Base-by-base conservation (phyloP, 257 asterid species). In the Thymus mandschuricus region DNA sequence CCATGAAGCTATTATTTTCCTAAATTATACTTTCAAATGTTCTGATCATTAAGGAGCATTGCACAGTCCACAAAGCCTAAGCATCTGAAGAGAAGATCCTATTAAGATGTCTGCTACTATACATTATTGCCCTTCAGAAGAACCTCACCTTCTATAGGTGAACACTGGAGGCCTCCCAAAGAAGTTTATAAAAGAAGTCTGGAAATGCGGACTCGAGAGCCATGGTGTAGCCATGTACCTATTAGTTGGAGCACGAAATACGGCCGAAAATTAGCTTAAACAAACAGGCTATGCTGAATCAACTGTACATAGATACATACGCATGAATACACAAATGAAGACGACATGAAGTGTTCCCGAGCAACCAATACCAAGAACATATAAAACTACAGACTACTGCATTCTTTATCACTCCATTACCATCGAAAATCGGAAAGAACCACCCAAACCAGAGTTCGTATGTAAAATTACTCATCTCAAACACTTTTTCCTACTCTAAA, bases 151-250 rank as follows among this genome's bases (percentile, higher is more conserved):
- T 80, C 82, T 78, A 68, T 87, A 87, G 59, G 79, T 80, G 59
- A 89, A 78, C 21, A 58, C 65, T 1, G 92, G 94, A 60, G 93
- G 88, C 87, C 86, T 83, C 60, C 94, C 92, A 64, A 84, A 86
- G 81, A 84, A 82, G 79, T 86, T 87, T 1, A 87, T 6, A 34
- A 86, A 87, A 21, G 79, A 72, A 59, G 94, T 84, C 70, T 86
- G 94, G 75, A 89, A 38, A 75, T 89, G 92, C 57, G 96, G 90
- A 73, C 84, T 86, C 28, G 89, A 81, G 41, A 82, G 88, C 94
- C 94, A 87, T 11, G 86, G 86, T 64, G 96, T 85, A 45, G 82
- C 84, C 87, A 84, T 70, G 81, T 87, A 87, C 87, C 94, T 89
- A 64, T 11, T 64, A n/a, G 21, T 46, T 55, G 60, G 27, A 70